These are phyloP conservation scores for Trichoderma sp. DNA, from an alignment of 2,329 filamentous ascomycete genomes.

Conservation along the genomic window DNA sequence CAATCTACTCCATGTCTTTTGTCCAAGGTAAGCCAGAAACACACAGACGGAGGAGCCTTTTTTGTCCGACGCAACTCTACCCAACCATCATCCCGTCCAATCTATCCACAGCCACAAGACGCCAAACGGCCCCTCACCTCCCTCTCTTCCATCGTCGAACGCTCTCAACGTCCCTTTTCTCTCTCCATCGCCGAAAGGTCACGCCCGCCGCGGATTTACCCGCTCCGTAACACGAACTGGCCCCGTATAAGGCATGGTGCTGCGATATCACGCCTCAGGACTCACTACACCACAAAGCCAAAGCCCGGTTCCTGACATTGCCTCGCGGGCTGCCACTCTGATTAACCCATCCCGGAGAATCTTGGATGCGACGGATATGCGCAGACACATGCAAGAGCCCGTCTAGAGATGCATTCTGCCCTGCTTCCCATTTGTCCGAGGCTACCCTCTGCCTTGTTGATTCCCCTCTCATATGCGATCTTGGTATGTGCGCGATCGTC, in stretches of 20 bases:
- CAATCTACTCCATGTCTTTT: not conserved
- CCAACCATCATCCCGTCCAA: not conserved
- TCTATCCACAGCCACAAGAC: conserved; percentile 1
- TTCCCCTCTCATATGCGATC: not conserved
- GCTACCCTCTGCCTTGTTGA: not conserved
- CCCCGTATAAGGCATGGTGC: not conserved
- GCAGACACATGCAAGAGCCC: conserved; percentile 5
- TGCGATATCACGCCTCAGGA: not conserved
- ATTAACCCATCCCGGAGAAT: not conserved
- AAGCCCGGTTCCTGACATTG: not conserved
- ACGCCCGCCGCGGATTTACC: not conserved
- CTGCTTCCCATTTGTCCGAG: not conserved
- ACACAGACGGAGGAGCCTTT: not conserved
- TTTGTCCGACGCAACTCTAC: not conserved
- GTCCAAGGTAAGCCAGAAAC: not conserved
- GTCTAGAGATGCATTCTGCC: not conserved
- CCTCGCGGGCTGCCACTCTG: not conserved
- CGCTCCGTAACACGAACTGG: not conserved
- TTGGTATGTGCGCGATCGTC: conserved; percentile 1
- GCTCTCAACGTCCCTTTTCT: not conserved
- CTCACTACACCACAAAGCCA: not conserved
- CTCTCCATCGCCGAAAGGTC: not conserved
- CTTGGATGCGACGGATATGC: conserved; percentile 2
- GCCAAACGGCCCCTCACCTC: conserved; percentile 16
- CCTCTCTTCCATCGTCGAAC: not conserved